Evolutionary conservation across 768 basidiomycete species (phyloP), one percentile per base, ranked within the genome.

Genomic region (Roridomyces roridus): DNA sequence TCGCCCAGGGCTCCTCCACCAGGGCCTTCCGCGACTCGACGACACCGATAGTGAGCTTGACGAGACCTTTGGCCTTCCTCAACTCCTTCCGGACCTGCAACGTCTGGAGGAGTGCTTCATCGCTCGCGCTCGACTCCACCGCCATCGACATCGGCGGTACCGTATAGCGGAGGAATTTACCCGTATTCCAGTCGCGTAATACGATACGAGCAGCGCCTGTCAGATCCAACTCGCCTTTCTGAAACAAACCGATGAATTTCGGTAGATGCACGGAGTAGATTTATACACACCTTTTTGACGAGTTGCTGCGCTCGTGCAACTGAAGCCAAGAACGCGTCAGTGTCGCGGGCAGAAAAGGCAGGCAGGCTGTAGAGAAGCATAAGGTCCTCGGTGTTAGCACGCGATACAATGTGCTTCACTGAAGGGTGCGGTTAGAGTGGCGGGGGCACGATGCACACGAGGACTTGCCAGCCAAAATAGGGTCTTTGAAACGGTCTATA

Each of bases 281-380:
- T 18, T n/a, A 24, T 24, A 67, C 74, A 21, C 52, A 89, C 93
- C 82, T 90, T 94, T 74, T 89, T 92, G 12, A 94, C 76, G 39
- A 94, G 78, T 41, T 87, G 85, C 51, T 85, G 81, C 14, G 88
- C 80, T 41, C 94, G 86, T 5, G 94, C 91, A 36, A 96, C 73
- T 42, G 85, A 85, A 23, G 86, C 79, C 34, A 97, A 78, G 80
- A 96, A 95, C 0, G 88, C 86, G 21, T 79, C 77, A 6, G 81
- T 68, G 64, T 95, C 86, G 3, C 88, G 87, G 41, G 77, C 77
- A 9, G 81, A 62, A 70, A 96, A 95, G 8, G 88, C 91, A 4
- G 95, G 91, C 14, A 94, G 77, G 62, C 82, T 86, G 75, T 96
- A 96, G 45, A 87, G 75, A n/a, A 96, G 73, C 91, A 96, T 95